Conservation (phyloP, 2,329 filamentous ascomycete species). For the Diplodia scrobiculata region DNA sequence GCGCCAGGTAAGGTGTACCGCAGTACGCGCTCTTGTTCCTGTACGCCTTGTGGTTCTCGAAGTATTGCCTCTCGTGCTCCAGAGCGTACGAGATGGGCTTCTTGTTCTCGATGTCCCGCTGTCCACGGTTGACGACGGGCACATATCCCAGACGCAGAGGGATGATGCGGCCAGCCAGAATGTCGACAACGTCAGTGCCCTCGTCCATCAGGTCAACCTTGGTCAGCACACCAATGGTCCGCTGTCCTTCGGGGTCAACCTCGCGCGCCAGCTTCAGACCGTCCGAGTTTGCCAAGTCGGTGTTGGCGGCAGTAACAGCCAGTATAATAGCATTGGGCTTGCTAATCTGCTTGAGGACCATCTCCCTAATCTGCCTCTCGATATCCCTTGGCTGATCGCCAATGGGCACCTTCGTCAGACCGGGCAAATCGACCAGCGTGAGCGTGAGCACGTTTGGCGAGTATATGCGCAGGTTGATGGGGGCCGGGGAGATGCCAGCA, state of each 20-base stretch:
- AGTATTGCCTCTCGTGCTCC: slow-evolving; percentile 94
- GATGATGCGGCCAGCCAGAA: slow-evolving; percentile 95
- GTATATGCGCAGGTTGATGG: slow-evolving; percentile 98
- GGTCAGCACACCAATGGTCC: slow-evolving; percentile 96
- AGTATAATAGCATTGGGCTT: slow-evolving; percentile 98
- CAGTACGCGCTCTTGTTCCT: slow-evolving; percentile 98
- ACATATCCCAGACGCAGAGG: slow-evolving; percentile 93
- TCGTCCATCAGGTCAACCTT: slow-evolving; percentile 99
- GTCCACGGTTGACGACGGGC: slow-evolving; percentile 95
- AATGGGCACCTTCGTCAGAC: slow-evolving; percentile 93
- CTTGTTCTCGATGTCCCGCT: slow-evolving; percentile 98
- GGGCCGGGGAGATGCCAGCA: slow-evolving; percentile 91
- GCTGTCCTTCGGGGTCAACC: slow-evolving; percentile 94
- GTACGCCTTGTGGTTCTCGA: slow-evolving; percentile 98
- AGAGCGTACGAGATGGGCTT: slow-evolving; percentile 88
- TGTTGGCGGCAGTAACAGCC: slow-evolving; percentile 93
- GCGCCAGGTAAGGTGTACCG: slow-evolving; percentile 92
- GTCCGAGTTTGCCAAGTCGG: slow-evolving; percentile 97
- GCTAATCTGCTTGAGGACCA: slow-evolving; percentile 98
- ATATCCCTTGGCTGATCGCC: slow-evolving; percentile 97
- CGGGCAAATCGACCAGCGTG: slow-evolving; percentile 93
- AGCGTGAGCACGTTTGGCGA: slow-evolving; percentile 97
- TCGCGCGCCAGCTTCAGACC: slow-evolving; percentile 94
- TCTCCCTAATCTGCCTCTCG: slow-evolving; percentile 92
- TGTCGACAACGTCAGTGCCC: slow-evolving; percentile 96